These are phyloP conservation scores for Globisporangium emineosum DNA, from an alignment of 352 stramenopile genomes.

Conservation along the genomic window DNA sequence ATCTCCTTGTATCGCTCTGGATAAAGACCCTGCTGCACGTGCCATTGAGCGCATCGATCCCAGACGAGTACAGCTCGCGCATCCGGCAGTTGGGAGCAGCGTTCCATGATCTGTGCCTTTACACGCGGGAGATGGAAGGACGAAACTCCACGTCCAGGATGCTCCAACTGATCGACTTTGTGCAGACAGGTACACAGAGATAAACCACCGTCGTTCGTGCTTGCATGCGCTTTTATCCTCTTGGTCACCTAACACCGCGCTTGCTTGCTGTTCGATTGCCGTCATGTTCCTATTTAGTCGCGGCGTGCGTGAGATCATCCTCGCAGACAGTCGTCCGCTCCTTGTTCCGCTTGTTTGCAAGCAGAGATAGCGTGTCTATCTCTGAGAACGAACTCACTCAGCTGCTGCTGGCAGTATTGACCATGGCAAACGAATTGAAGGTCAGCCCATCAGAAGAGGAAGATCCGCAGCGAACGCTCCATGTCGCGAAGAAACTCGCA, in stretches of 20 bases:
- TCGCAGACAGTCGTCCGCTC: conserved; percentile 53
- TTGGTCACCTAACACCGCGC: neutral
- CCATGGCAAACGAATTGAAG: conserved; percentile 43
- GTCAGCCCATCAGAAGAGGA: conserved; percentile 9
- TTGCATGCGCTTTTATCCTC: neutral
- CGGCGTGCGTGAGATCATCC: conserved; percentile 58
- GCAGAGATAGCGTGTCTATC: conserved; percentile 24
- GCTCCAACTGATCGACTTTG: conserved; percentile 52
- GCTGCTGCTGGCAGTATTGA: conserved; percentile 44
- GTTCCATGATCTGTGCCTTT: conserved; percentile 58
- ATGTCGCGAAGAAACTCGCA: conserved; percentile 40
- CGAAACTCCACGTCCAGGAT: conserved; percentile 6
- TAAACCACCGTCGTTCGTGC: neutral
- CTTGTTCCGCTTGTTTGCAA: conserved; percentile 58
- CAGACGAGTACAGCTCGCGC: conserved; percentile 25
- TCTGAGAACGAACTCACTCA: conserved; percentile 39
- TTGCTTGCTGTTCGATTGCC: neutral
- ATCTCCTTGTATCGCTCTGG: neutral
- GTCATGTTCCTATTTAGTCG: conserved; percentile 53
- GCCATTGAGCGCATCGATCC: conserved; percentile 22
- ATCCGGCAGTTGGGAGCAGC: conserved; percentile 30
- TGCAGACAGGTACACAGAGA: conserved; percentile 48
- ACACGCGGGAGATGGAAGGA: conserved; percentile 24
- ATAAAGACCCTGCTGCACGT: conserved; percentile 48
- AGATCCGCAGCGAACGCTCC: conserved; percentile 27